A percentile compares a stretch with the other conserved stretches of the same genome.
phyloP scores from a whole-genome alignment of 768 basidiomycete species.

The Agrocybe chaxingu region DNA sequence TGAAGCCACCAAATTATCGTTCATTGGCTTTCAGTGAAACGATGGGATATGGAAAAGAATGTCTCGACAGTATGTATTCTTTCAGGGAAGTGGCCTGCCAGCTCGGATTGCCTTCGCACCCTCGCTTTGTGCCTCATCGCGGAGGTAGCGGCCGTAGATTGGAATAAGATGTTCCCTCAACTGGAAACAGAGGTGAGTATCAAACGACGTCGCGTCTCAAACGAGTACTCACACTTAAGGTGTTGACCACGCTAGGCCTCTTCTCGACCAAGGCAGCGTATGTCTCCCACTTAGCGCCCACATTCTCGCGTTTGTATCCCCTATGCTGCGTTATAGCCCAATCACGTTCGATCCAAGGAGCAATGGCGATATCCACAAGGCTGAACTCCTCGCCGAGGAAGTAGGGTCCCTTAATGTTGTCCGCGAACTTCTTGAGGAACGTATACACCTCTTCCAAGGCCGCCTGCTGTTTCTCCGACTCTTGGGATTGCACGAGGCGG shows the following conservation, averaged over 20 bases:
- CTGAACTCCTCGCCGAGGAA: conserved; percentile 54
- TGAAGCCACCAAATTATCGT: too few relatives aligned
- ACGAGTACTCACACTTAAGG: conserved; percentile 31
- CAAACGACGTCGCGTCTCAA: background rate
- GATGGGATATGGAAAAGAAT: too few relatives aligned
- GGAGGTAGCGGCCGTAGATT: conserved; percentile 53
- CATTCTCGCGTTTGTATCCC: conserved; percentile 40
- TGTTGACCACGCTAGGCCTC: conserved; percentile 45
- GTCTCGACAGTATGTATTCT: too few relatives aligned
- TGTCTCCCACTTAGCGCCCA: conserved; percentile 39
- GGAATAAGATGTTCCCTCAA: conserved; percentile 35
- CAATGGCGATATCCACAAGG: conserved; percentile 50
- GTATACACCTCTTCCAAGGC: conserved; percentile 25
- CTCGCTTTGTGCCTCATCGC: conserved; percentile 53
- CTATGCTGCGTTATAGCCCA: conserved; percentile 48
- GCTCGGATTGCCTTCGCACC: conserved; percentile 48
- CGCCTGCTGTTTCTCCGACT: conserved; percentile 21
- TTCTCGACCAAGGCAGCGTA: conserved; percentile 41
- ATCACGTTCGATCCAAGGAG: conserved; percentile 51
- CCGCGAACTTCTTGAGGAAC: conserved; percentile 27
- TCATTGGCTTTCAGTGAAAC: too few relatives aligned
- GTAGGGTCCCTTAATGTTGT: conserved; percentile 43
- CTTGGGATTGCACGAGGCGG: conserved; percentile 43
- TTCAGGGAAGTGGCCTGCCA: conserved; percentile 38
- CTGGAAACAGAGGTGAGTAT: conserved; percentile 3